These are phyloP conservation scores for Kickxella alabastrina DNA, from an alignment of 192 early-diverging fungal species.

Conservation along the genomic window DNA sequence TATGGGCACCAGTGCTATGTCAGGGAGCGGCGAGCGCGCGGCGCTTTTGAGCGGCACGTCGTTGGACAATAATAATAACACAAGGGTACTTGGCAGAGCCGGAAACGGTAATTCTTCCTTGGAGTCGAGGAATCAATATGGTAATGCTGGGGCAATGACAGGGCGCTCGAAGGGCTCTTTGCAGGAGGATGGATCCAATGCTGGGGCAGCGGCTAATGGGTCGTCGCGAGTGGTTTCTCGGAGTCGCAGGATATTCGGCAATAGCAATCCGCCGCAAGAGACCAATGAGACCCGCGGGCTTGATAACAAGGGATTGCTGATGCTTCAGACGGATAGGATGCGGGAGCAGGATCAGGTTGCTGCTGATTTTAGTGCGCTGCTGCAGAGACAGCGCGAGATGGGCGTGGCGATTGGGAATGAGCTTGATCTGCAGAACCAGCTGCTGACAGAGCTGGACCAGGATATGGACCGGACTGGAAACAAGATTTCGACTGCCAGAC, in stretches of 20 bases:
- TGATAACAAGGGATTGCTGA: conserved; percentile 70
- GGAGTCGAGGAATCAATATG: conserved; percentile 4
- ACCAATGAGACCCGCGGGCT: conserved; percentile 75
- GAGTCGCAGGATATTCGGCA: conserved; percentile 69
- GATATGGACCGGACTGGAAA: conserved; percentile 71
- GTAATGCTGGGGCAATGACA: conserved; percentile 29
- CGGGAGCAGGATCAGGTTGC: conserved; percentile 76
- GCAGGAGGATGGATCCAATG: conserved; percentile 16
- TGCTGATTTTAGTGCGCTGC: conserved; percentile 67
- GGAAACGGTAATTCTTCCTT: conserved; percentile 9
- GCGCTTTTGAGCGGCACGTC: conserved; percentile 32
- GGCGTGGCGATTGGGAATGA: conserved; percentile 84
- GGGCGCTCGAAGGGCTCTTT: conserved; percentile 11
- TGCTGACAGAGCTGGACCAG: conserved; percentile 80
- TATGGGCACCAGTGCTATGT: conserved; percentile 29
- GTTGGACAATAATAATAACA: conserved; percentile 3
- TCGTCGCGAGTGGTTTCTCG: conserved; percentile 16
- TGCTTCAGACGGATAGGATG: conserved; percentile 77
- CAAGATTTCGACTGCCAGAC: conserved; percentile 72
- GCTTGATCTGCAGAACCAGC: conserved; percentile 85
- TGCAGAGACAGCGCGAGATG: conserved; percentile 82
- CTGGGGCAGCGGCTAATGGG: not conserved
- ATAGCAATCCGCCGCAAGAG: conserved; percentile 60
- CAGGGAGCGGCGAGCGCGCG: conserved; percentile 21
- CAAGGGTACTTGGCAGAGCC: conserved; percentile 31